Conservation (phyloP, 2,329 filamentous ascomycete genomes). For the Kalaharituber pfeilii region DNA sequence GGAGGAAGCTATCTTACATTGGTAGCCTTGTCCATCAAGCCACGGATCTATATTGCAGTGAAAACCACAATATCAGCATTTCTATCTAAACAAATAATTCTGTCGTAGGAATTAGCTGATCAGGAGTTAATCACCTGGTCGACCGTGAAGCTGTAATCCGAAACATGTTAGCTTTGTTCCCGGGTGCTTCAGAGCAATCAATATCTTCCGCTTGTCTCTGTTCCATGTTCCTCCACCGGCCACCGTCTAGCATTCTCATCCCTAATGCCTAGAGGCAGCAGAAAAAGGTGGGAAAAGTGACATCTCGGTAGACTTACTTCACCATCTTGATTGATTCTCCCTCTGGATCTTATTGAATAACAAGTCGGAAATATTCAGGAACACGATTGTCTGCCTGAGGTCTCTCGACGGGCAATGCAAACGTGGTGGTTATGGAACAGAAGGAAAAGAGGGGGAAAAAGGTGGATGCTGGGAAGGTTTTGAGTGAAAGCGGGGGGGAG, state of each 20-base stretch:
- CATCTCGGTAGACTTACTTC: conserved; percentile 57
- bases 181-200: too few species aligned
- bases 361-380: conserved; percentile 9
- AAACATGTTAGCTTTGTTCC: not conserved
- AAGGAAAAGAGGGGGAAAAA: conserved; percentile 20
- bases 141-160: conserved; percentile 70
- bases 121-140: conserved; percentile 46
- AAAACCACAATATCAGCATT: conserved; percentile 2
- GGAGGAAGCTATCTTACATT: conserved; percentile 38
- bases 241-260: not conserved
- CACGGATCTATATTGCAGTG: conserved; percentile 45
- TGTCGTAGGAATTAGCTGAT: too few species aligned
- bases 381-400: not conserved
- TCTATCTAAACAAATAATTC: too few species aligned
- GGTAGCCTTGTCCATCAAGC: conserved; percentile 60
- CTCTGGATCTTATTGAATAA: conserved; percentile 21
- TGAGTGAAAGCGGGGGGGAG: conserved; percentile 20
- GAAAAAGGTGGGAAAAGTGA: conserved; percentile 10
- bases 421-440: conserved; percentile 2
- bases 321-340: conserved; percentile 94
- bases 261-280: not conserved
- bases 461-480: conserved; percentile 23
- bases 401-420: not conserved
- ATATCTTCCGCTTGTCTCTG: too few species aligned
- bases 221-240: too few species aligned